Percentiles rank a stretch among this genome's conserved stretches.
phyloP scores from a whole-genome alignment of 306 rosid species.

The Mucuna pruriens region DNA sequence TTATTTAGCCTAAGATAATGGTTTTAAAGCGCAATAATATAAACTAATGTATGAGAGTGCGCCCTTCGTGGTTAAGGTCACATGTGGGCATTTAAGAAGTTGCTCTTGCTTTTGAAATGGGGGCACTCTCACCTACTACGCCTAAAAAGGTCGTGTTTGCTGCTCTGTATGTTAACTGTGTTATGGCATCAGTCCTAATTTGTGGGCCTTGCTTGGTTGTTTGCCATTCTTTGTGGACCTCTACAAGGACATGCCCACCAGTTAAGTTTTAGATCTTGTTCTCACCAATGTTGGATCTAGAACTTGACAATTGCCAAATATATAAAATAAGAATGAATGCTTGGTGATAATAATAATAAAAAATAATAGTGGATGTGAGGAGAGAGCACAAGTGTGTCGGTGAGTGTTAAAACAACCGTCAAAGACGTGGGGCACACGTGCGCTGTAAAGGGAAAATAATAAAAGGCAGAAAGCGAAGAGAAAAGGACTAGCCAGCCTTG shows the following conservation, averaged over 20 bases:
- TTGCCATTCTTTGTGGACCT: conserved; percentile 44
- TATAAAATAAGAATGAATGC: neutral
- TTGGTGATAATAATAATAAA: too few relatives aligned
- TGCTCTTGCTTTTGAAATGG: conserved; percentile 8
- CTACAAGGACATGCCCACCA: conserved; percentile 13
- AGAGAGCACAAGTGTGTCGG: conserved; percentile 32
- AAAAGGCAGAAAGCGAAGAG: conserved; percentile 29
- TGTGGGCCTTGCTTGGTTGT: conserved; percentile 33
- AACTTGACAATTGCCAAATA: neutral
- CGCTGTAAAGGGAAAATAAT: conserved; percentile 44
- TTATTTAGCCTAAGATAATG: neutral
- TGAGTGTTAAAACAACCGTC: conserved; percentile 30
- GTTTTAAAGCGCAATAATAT: neutral
- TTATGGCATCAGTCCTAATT: conserved; percentile 1
- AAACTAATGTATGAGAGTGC: conserved; percentile 2
- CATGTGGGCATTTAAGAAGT: conserved; percentile 45
- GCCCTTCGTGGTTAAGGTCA: conserved; percentile 3
- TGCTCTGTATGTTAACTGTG: conserved; percentile 8
- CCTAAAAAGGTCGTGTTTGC: conserved; percentile 35
- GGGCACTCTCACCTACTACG: conserved; percentile 36
- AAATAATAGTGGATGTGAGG: neutral
- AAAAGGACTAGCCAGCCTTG: conserved; percentile 39
- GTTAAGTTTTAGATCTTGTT: conserved; percentile 14
- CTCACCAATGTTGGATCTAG: conserved; percentile 12
- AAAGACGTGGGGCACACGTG: conserved; percentile 54